phyloP scores from a whole-genome alignment of 2,329 filamentous ascomycete genomes.

The Metarhizium humberi region DNA sequence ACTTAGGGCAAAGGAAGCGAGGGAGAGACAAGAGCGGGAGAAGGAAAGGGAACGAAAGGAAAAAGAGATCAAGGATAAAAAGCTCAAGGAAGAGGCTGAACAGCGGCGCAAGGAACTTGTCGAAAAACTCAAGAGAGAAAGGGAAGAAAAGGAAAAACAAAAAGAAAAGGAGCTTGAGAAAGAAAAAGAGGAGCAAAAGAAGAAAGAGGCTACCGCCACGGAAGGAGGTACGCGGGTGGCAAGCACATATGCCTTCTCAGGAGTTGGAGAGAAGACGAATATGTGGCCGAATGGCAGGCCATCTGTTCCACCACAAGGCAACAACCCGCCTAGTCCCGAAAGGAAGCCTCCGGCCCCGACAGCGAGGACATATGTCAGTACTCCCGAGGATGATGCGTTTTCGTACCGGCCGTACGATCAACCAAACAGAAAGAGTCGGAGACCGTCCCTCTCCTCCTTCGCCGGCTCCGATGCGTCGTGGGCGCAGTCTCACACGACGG shows the following conservation, averaged over 20 bases:
- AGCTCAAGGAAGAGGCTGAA: constrained; percentile 26
- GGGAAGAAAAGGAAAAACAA: constrained; percentile 27
- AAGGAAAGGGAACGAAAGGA: constrained; percentile 28
- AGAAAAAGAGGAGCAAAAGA: constrained; percentile 23
- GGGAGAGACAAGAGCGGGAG: constrained; percentile 33
- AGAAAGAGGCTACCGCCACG: constrained; percentile 25
- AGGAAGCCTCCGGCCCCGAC: constrained; percentile 37
- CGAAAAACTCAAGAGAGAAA: constrained; percentile 17
- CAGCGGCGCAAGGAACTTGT: constrained; percentile 15
- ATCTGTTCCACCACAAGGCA: constrained; percentile 22
- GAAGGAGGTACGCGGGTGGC: constrained; percentile 29
- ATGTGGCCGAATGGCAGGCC: constrained; percentile 59
- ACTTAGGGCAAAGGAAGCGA: constrained; percentile 45
- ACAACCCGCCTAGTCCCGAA: constrained; percentile 19
- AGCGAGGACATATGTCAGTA: constrained; percentile 47
- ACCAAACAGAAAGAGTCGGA: constrained; percentile 47
- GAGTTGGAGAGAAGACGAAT: constrained; percentile 59
- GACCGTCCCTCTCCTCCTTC: constrained; percentile 58
- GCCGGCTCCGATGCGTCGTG: constrained; percentile 76
- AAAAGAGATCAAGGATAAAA: constrained; percentile 25
- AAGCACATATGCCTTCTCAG: constrained; percentile 52
- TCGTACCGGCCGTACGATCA: constrained; percentile 73
- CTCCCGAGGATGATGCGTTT: constrained; percentile 54
- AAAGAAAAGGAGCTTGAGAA: constrained; percentile 27
- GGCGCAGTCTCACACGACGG: constrained; percentile 73